These are phyloP conservation scores for Ascomycota sp. DNA, from an alignment of 2,329 filamentous ascomycete genomes.

Conservation along the genomic window DNA sequence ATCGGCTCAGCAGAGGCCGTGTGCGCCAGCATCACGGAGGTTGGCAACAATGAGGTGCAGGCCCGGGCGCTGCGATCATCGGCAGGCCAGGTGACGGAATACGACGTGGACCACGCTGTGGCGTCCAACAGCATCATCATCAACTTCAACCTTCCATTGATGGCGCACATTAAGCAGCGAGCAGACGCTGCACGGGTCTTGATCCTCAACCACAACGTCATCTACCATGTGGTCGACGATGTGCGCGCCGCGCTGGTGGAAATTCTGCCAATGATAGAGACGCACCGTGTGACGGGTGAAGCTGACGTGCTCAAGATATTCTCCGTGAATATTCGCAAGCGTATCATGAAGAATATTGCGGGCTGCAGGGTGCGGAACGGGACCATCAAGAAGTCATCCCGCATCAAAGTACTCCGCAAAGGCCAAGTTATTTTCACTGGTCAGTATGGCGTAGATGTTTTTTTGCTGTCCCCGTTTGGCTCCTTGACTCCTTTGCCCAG, in stretches of 20 bases:
- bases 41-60: conserved; percentile 70
- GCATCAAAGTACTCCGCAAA: conserved; percentile 51
- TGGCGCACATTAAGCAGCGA: conserved; percentile 44
- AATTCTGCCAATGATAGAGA: conserved; percentile 45
- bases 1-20: conserved; percentile 88
- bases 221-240: conserved; percentile 61
- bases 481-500: not conserved
- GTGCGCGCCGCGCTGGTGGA: conserved; percentile 48
- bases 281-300: conserved; percentile 60
- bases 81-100: conserved; percentile 64
- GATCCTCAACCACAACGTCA: conserved; percentile 72
- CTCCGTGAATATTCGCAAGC: conserved; percentile 58
- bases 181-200: conserved; percentile 53
- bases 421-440: conserved; percentile 63
- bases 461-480: not conserved
- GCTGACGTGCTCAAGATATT: conserved; percentile 73
- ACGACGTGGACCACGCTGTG: conserved; percentile 73
- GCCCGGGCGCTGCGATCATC: conserved; percentile 57
- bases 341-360: conserved; percentile 54
- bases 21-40: conserved; percentile 49
- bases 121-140: conserved; percentile 57
- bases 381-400: conserved; percentile 37
- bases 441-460: conserved; percentile 24
- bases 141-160: conserved; percentile 63
- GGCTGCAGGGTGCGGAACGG: conserved; percentile 81